Evolutionary conservation across 2,329 filamentous ascomycete genomes (phyloP).

Genomic region (Coniochaeta sp.): DNA sequence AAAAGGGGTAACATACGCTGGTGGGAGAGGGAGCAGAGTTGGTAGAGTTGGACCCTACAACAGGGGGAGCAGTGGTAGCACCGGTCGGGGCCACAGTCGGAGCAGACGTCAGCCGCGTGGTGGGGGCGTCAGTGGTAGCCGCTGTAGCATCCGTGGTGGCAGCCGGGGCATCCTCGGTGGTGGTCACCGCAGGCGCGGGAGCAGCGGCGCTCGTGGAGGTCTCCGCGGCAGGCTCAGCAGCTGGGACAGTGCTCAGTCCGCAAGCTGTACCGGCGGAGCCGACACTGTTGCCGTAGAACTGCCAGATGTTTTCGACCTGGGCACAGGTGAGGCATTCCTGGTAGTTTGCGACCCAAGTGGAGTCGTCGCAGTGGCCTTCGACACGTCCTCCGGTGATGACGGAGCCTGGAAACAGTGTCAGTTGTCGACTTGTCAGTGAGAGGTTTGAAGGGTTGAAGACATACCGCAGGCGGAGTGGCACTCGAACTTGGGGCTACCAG

Average conservation of each 20-base stretch:
- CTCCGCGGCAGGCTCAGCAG: conserved; percentile 2
- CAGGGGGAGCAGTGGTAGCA: background rate
- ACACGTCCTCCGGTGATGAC: conserved; percentile 27
- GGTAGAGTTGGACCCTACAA: background rate
- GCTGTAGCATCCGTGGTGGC: background rate
- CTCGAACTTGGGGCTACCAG: conserved; percentile 34
- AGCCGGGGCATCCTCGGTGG: background rate
- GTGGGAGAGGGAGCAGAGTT: background rate
- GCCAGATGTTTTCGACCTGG: conserved; percentile 36
- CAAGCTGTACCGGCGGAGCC: conserved; percentile 24
- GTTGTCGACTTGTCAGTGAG: background rate
- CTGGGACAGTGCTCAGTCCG: conserved; percentile 12
- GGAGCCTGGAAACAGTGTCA: conserved; percentile 13
- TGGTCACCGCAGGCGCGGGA: background rate
- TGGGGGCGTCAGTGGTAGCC: background rate
- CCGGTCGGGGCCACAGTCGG: background rate
- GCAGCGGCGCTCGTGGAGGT: background rate
- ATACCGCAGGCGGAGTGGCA: conserved; percentile 45
- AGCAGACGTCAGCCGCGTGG: background rate
- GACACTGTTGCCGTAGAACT: conserved; percentile 31
- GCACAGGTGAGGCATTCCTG: conserved; percentile 36
- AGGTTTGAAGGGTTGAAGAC: conserved; percentile 14
- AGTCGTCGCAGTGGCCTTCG: conserved; percentile 28
- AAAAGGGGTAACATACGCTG: background rate
- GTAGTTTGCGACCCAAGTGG: conserved; percentile 32